A percentile compares a stretch with the other conserved stretches of the same genome.
Evolutionary conservation across 108 stramenopile genomes (phyloP).

Genomic region (Conticribra weissflogii): DNA sequence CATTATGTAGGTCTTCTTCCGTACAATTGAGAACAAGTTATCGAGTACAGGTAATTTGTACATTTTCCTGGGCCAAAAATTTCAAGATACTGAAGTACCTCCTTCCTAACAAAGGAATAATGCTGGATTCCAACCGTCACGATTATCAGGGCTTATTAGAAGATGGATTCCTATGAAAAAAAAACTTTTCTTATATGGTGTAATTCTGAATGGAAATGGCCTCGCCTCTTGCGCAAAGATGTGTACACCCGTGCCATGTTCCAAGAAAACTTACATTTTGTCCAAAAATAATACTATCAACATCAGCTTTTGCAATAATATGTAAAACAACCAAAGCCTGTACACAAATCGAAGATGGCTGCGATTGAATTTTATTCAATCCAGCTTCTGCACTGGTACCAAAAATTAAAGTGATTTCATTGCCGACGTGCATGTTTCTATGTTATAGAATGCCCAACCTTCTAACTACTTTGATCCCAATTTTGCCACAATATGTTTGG

Average conservation of each 20-base stretch:
- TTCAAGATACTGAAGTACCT: too few species aligned
- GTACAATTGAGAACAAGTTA: too few species aligned
- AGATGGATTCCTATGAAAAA: too few species aligned
- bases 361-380: not conserved
- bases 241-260: not conserved
- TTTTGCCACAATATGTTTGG: constrained; percentile 88
- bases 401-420: not conserved
- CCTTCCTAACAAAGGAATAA: too few species aligned
- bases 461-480: constrained; percentile 34
- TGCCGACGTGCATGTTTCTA: not conserved
- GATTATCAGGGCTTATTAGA: too few species aligned
- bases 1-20: too few species aligned
- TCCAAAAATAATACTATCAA: constrained; percentile 5
- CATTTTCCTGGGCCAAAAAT: too few species aligned
- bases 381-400: not conserved
- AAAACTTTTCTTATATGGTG: not conserved
- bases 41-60: too few species aligned
- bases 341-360: not conserved
- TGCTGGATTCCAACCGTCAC: too few species aligned
- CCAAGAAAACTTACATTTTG: constrained; percentile 7
- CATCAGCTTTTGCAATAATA: not conserved
- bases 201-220: not conserved
- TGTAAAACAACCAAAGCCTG: not conserved
- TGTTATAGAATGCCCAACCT: not conserved
- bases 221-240: not conserved